Evolutionary conservation across 2,329 filamentous ascomycete genomes (phyloP).

Genomic region (Periconia digitata): DNA sequence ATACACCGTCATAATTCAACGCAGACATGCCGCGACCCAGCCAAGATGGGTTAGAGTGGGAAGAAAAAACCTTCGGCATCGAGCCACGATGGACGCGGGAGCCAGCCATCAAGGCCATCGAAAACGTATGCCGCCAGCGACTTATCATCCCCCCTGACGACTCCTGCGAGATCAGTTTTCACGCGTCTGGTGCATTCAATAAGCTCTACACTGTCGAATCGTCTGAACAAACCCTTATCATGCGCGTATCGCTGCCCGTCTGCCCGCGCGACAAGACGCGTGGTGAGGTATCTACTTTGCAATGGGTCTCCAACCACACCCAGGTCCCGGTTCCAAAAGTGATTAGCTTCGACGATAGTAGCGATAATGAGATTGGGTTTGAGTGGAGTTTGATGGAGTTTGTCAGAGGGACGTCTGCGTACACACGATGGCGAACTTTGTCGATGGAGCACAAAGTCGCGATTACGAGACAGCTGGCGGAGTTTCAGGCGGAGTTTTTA

Average conservation of each 20-base stretch:
- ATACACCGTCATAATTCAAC: no score
- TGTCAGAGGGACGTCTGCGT: slow-evolving; percentile 8
- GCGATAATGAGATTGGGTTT: slow-evolving; percentile 20
- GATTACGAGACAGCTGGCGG: slow-evolving; percentile 2
- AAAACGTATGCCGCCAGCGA: slow-evolving; percentile 2
- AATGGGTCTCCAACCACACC: slow-evolving; percentile 15
- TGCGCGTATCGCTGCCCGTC: slow-evolving; percentile 21
- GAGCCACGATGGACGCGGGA: slow-evolving; percentile 7
- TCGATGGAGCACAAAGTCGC: slow-evolving; percentile 1
- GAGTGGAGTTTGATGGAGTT: slow-evolving; percentile 31
- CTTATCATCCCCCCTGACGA: neutral
- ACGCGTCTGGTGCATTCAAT: slow-evolving; percentile 11
- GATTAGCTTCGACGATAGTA: slow-evolving; percentile 6
- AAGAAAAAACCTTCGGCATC: neutral
- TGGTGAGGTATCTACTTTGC: slow-evolving; percentile 21
- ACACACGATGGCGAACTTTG: slow-evolving; percentile 6
- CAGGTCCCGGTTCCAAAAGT: slow-evolving; percentile 19
- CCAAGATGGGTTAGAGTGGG: slow-evolving; percentile 9
- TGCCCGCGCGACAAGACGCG: slow-evolving; percentile 17
- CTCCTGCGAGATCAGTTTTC: slow-evolving; percentile 3
- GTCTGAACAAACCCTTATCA: slow-evolving; percentile 19
- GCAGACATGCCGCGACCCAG: neutral
- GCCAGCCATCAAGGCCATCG: slow-evolving; percentile 1
- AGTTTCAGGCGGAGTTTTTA: slow-evolving; percentile 5
- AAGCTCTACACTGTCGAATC: slow-evolving; percentile 10